Percentiles rank a stretch among this genome's conserved stretches.
phyloP scores from a whole-genome alignment of 2,329 filamentous ascomycete species.

The Trichoderma sp. region DNA sequence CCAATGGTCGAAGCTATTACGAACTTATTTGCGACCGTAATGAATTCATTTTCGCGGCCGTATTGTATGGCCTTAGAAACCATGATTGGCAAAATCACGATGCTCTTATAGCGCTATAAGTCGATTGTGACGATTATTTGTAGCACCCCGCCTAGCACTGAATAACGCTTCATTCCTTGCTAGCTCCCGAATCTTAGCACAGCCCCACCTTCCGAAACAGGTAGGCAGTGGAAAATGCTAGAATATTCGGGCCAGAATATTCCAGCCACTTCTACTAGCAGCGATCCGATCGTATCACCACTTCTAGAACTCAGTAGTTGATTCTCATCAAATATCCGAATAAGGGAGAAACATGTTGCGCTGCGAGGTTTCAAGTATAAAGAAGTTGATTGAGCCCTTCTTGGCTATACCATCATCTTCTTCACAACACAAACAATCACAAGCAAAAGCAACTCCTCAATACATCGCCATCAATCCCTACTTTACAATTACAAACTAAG shows the following conservation, averaged over 20 bases:
- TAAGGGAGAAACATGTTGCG: background rate
- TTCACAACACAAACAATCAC: conserved; percentile 14
- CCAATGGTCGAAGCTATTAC: too few species aligned
- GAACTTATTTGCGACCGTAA: too few species aligned
- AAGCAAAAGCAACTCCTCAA: background rate
- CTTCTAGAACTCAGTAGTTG: conserved; percentile 11
- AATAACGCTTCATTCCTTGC: background rate
- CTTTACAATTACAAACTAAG: background rate
- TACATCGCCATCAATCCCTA: background rate
- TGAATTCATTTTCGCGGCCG: too few species aligned
- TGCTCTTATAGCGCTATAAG: too few species aligned
- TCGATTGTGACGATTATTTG: too few species aligned
- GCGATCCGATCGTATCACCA: too few species aligned
- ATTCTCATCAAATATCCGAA: background rate
- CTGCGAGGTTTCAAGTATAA: conserved; percentile 8
- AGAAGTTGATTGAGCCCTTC: background rate
- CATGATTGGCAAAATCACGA: too few species aligned
- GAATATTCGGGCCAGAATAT: background rate
- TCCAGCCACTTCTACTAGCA: too few species aligned
- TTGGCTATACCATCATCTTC: background rate
- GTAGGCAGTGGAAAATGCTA: background rate
- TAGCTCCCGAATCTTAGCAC: background rate
- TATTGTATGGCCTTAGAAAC: too few species aligned
- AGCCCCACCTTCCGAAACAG: background rate
- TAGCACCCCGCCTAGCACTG: too few species aligned